Evolutionary conservation across 805 yeast species (phyloP).

Genomic region (Wickerhamiella sorbophila): DNA sequence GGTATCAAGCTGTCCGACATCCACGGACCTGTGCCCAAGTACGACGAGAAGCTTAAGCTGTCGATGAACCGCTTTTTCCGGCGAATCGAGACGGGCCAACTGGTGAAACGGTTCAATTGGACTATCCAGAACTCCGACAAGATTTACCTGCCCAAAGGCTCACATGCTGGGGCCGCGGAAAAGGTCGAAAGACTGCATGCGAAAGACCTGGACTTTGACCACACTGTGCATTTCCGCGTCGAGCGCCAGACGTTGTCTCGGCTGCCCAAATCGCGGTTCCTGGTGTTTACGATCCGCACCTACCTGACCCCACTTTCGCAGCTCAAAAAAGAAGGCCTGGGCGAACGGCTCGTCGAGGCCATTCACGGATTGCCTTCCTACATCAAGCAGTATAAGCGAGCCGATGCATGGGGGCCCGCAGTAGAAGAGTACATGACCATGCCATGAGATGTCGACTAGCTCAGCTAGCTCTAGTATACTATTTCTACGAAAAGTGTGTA

Average conservation of each 20-base stretch:
- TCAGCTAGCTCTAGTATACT: too few relatives aligned
- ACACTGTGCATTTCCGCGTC: conserved; percentile 38
- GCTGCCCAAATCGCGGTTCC: conserved; percentile 34
- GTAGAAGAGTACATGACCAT: conserved; percentile 30
- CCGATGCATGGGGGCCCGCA: conserved; percentile 58
- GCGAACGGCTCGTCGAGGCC: conserved; percentile 45
- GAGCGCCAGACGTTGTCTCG: conserved; percentile 47
- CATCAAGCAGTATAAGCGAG: conserved; percentile 46
- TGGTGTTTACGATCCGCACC: conserved; percentile 42
- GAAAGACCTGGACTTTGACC: conserved; percentile 24
- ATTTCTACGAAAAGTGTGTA: too few relatives aligned
- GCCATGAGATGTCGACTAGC: too few relatives aligned
- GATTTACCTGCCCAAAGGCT: conserved; percentile 33
- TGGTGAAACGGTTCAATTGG: conserved; percentile 58
- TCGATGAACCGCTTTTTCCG: conserved; percentile 58
- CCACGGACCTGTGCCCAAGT: conserved; percentile 64
- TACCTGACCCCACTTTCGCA: conserved; percentile 39
- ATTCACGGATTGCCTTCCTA: conserved; percentile 44
- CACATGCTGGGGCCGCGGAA: conserved; percentile 28
- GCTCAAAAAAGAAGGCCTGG: conserved; percentile 33
- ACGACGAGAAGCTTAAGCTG: conserved; percentile 37
- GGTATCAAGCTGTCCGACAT: conserved; percentile 42
- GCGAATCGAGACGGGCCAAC: conserved; percentile 37
- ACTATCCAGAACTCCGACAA: conserved; percentile 38
- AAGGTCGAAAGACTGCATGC: conserved; percentile 20